Percentiles rank a stretch among this genome's conserved stretches.
Evolutionary conservation across 768 basidiomycete genomes (phyloP).

Genomic region (Suillus tomentosus): DNA sequence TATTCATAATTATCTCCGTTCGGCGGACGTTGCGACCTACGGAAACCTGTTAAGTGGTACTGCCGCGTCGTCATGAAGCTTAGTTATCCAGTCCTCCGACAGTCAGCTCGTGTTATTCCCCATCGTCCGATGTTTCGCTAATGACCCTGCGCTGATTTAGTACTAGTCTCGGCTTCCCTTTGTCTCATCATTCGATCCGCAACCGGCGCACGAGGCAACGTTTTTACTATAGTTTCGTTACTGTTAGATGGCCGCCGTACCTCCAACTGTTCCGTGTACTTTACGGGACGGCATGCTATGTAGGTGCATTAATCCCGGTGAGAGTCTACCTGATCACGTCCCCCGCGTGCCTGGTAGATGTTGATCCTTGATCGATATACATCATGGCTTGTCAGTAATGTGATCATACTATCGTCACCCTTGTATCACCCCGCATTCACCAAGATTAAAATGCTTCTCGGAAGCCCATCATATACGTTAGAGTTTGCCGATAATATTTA

Average conservation of each 20-base stretch:
- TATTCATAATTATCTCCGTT: neutral
- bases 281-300: neutral
- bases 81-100: neutral
- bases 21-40: neutral
- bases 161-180: neutral
- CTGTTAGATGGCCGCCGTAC: neutral
- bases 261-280: neutral
- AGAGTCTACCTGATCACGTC: neutral
- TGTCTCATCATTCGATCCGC: constrained; percentile 6
- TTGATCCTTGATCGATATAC: neutral
- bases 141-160: neutral
- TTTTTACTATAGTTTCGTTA: constrained; percentile 2
- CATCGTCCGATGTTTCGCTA: neutral
- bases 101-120: neutral
- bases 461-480: constrained; percentile 2
- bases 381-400: neutral
- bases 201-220: neutral
- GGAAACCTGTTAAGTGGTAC: neutral
- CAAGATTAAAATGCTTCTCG: constrained; percentile 3
- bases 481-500: neutral
- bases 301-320: neutral
- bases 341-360: neutral
- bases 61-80: neutral
- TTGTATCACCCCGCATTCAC: constrained; percentile 2
- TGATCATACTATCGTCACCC: neutral